Percentiles rank a stretch among this genome's conserved stretches.
These are phyloP conservation scores for Brassica carinata DNA, from an alignment of 345 rosid species.

Conservation along the genomic window DNA sequence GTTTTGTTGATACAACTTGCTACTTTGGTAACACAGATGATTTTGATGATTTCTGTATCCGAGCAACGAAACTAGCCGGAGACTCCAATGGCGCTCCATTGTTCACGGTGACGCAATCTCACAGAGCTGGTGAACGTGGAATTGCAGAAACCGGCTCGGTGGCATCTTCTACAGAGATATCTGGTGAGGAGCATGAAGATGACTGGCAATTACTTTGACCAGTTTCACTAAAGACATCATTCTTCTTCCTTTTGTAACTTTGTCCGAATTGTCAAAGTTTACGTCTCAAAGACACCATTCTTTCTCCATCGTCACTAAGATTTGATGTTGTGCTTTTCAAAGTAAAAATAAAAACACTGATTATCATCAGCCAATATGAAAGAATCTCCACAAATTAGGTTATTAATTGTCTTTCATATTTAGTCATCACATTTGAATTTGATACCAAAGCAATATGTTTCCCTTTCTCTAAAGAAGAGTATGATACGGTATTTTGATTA, in stretches of 20 bases:
- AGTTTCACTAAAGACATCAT: background rate
- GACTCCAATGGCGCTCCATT: constrained; percentile 90
- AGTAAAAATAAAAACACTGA: background rate
- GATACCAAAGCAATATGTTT: background rate
- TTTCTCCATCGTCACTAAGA: background rate
- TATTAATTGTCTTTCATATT: too few relatives aligned
- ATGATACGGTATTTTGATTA: background rate
- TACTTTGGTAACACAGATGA: constrained; percentile 39
- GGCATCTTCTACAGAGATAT: background rate
- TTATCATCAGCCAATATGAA: background rate
- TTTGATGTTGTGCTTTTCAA: background rate
- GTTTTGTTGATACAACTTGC: background rate
- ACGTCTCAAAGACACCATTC: background rate
- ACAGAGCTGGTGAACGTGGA: background rate
- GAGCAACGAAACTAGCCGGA: constrained; percentile 72
- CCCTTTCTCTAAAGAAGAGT: background rate
- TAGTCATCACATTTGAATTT: background rate
- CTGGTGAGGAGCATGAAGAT: background rate
- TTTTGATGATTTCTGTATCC: constrained; percentile 70
- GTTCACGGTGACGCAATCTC: constrained; percentile 54
- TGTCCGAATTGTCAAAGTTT: background rate
- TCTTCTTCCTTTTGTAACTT: background rate
- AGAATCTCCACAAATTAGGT: background rate
- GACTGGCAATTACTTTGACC: background rate
- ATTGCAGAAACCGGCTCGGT: background rate